Conservation (phyloP, 768 basidiomycete genomes). For the Phaeolepiota aurea region DNA sequence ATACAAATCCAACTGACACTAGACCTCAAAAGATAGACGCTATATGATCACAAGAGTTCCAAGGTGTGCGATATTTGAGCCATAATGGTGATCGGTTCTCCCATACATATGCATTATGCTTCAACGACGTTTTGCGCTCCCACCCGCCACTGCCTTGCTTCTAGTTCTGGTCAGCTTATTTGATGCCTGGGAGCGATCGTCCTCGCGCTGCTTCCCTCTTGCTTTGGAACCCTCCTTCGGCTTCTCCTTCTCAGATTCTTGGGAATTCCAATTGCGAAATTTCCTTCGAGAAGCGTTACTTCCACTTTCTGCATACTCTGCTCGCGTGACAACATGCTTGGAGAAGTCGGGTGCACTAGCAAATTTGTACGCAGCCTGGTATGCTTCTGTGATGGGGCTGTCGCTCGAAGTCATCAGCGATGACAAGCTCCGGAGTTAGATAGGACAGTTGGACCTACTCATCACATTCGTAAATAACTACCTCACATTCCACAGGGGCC, state of each 20-base stretch:
- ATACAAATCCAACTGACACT: no score
- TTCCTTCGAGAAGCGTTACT: slow-evolving; percentile 68
- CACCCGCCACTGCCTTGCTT: slow-evolving; percentile 9
- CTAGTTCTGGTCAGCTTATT: slow-evolving; percentile 14
- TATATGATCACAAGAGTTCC: no score
- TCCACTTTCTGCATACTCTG: slow-evolving; percentile 82
- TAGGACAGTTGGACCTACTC: slow-evolving; percentile 50
- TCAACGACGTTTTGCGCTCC: slow-evolving; percentile 1
- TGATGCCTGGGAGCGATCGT: slow-evolving; percentile 19
- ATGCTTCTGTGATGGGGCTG: slow-evolving; percentile 63
- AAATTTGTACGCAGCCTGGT: slow-evolving; percentile 52
- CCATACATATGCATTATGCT: no score
- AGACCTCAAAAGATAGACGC: no score
- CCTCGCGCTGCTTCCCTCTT: slow-evolving; percentile 24
- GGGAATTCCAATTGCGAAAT: slow-evolving; percentile 55
- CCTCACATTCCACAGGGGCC: slow-evolving; percentile 76
- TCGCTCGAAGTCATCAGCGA: not conserved
- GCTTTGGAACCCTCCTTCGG: slow-evolving; percentile 17
- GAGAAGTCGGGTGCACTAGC: slow-evolving; percentile 43
- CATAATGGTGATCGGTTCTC: no score
- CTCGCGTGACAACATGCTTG: slow-evolving; percentile 55
- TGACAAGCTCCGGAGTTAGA: not conserved
- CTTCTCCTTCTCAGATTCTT: slow-evolving; percentile 25
- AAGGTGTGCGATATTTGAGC: no score
- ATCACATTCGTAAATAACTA: slow-evolving; percentile 60